Evolutionary conservation across 805 yeast genomes (phyloP).

Genomic region (Cyberlindnera maclurae): DNA sequence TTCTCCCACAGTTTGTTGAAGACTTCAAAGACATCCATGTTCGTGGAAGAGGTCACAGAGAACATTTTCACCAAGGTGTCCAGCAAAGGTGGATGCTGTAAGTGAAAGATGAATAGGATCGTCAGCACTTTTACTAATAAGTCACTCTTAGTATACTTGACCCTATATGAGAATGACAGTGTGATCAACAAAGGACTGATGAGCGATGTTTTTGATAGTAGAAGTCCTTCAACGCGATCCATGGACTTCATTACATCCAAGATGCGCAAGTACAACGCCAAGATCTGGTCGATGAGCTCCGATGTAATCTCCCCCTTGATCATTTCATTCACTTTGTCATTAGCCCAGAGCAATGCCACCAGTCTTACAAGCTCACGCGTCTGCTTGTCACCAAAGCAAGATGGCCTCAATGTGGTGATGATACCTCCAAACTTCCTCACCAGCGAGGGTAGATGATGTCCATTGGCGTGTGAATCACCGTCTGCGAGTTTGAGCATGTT

Average conservation of each 20-base stretch:
- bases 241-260: conserved; percentile 10
- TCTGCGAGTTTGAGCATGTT: no score
- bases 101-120: conserved; percentile 12
- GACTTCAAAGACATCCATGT: conserved; percentile 19
- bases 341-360: conserved; percentile 14
- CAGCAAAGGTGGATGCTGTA: conserved; percentile 7
- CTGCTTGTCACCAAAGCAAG: not conserved
- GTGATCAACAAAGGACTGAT: conserved; percentile 20
- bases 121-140: conserved; percentile 13
- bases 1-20: conserved; percentile 22
- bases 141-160: conserved; percentile 9
- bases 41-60: conserved; percentile 8
- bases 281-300: conserved; percentile 10
- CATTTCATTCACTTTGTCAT: conserved; percentile 10
- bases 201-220: conserved; percentile 14
- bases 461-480: no score
- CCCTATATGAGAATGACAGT: conserved; percentile 18
- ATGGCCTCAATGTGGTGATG: not conserved
- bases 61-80: conserved; percentile 12
- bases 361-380: conserved; percentile 5
- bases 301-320: conserved; percentile 11
- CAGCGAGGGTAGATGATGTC: no score
- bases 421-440: not conserved
- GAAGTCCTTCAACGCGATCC: not conserved
- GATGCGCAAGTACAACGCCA: conserved; percentile 7